These are phyloP conservation scores for Cucurbitaria berberidis DNA, from an alignment of 2,329 filamentous ascomycete genomes.

Conservation along the genomic window DNA sequence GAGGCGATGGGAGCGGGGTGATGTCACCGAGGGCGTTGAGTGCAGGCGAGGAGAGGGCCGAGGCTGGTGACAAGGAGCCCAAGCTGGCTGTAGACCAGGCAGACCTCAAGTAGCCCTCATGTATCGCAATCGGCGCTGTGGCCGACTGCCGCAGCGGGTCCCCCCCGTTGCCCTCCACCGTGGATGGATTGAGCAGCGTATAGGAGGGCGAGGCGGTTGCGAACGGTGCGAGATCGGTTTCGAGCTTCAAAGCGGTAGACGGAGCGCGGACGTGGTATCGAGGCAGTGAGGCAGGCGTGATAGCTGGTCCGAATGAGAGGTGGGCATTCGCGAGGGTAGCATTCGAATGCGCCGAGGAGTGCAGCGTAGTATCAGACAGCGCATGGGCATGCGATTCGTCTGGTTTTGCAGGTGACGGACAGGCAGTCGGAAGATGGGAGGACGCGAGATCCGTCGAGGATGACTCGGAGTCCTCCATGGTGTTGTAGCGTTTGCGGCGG, in stretches of 20 bases:
- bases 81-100: constrained; percentile 53
- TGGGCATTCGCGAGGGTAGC: constrained; percentile 32
- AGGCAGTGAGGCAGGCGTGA: constrained; percentile 20
- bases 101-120: constrained; percentile 46
- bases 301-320: constrained; percentile 17
- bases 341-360: constrained; percentile 23
- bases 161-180: constrained; percentile 39
- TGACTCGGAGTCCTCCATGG: constrained; percentile 40
- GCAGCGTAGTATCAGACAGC: constrained; percentile 10
- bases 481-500: constrained; percentile 35
- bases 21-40: constrained; percentile 57
- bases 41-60: constrained; percentile 55
- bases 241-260: constrained; percentile 31
- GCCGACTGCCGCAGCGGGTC: constrained; percentile 40
- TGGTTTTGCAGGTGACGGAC: constrained; percentile 14
- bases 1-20: constrained; percentile 59
- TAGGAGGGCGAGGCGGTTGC: constrained; percentile 24
- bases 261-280: constrained; percentile 34
- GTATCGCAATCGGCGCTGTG: constrained; percentile 49
- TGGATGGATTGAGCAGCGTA: constrained; percentile 32
- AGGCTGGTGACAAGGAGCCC: constrained; percentile 54
- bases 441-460: constrained; percentile 28
- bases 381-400: constrained; percentile 7
- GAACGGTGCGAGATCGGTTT: constrained; percentile 43
- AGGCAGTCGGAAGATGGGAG: constrained; percentile 20